phyloP scores from a whole-genome alignment of 2,329 filamentous ascomycete genomes.

The Ascomycota sp. region DNA sequence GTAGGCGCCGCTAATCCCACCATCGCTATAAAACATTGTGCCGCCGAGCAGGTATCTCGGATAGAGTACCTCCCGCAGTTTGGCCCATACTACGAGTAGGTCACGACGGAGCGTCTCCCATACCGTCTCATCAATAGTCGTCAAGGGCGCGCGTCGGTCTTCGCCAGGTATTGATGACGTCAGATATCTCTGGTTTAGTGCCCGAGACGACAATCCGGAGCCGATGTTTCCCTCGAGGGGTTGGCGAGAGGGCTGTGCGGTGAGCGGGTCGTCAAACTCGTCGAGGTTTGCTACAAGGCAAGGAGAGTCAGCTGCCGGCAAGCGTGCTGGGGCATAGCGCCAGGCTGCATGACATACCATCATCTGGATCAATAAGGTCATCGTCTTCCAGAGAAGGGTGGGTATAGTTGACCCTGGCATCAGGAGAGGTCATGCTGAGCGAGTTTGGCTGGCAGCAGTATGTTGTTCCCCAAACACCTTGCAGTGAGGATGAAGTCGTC shows the following conservation, averaged over 20 bases:
- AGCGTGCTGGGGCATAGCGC: too few species aligned
- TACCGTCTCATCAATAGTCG: slow-evolving; percentile 92
- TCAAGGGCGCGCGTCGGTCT: slow-evolving; percentile 71
- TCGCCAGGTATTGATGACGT: slow-evolving; percentile 83
- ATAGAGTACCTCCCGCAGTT: slow-evolving; percentile 93
- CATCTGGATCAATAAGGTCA: too few species aligned
- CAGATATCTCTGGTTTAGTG: slow-evolving; percentile 58
- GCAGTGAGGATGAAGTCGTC: too few species aligned
- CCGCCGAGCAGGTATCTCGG: slow-evolving; percentile 76
- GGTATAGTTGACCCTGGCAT: too few species aligned
- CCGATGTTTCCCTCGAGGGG: slow-evolving; percentile 74
- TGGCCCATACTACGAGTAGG: slow-evolving; percentile 83
- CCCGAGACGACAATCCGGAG: slow-evolving; percentile 30
- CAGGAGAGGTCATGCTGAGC: too few species aligned
- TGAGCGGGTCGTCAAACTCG: slow-evolving; percentile 78
- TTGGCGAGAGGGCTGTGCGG: slow-evolving; percentile 46
- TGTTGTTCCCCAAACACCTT: too few species aligned
- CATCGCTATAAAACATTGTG: slow-evolving; percentile 37
- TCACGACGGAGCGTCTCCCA: slow-evolving; percentile 95
- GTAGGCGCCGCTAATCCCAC: slow-evolving; percentile 38
- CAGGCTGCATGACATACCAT: too few species aligned
- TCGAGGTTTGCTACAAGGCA: slow-evolving; percentile 50
- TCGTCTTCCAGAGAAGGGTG: too few species aligned
- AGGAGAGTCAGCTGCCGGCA: too few species aligned
- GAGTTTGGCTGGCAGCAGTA: too few species aligned